Base-by-base conservation (phyloP, 2,329 filamentous ascomycete genomes). In the Lasiodiplodia citricola region DNA sequence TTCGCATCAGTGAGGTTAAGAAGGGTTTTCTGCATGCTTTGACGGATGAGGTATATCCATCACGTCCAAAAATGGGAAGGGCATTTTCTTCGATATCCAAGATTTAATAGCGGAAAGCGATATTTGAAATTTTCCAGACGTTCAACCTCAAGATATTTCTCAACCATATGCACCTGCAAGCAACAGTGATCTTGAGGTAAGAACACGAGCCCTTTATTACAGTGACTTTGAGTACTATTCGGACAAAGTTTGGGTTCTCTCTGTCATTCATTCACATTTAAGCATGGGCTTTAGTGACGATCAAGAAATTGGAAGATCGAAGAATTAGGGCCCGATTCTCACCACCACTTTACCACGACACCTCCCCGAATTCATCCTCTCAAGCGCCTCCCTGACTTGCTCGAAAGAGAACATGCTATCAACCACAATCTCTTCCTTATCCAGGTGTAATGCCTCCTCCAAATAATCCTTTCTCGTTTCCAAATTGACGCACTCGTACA, bases 281-380 rank as follows among this genome's bases (percentile, higher is more conserved):
- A 21, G n/a, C 44, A 10, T 4, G 5, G 44, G n/a, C 44, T 21
- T 21, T 14, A 21, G 38, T 41, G 38, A 21, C n/a, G 44, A 21
- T 44, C 18, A 44, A 18, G 14, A 16, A 18, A 44, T 44, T 18
- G 41, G 5, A 35, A 35, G 7, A 16, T 7, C 18, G 41, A n/a
- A 18, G 16, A 18, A 16, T 57, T 18, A 38, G 21, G 35, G 11
- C 5, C 55, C 55, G 18, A 65, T 18, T 5, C 38, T 31, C 16
- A 66, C 63, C 2, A 66, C 50, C 1, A 66, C 63, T 35, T 66
- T 66, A 10, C 63, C 63, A 25, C 63, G n/a, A 31, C 63, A 66
- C 35, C 63, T 66, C 21, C 51, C 63, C 4, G 35, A 44, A 44
- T 55, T 44, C 50, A 66, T 18, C 28, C 63, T 55, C 50, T 55